Evolutionary conservation across 2,329 filamentous ascomycete species (phyloP).

Genomic region (Drechslera avenae): DNA sequence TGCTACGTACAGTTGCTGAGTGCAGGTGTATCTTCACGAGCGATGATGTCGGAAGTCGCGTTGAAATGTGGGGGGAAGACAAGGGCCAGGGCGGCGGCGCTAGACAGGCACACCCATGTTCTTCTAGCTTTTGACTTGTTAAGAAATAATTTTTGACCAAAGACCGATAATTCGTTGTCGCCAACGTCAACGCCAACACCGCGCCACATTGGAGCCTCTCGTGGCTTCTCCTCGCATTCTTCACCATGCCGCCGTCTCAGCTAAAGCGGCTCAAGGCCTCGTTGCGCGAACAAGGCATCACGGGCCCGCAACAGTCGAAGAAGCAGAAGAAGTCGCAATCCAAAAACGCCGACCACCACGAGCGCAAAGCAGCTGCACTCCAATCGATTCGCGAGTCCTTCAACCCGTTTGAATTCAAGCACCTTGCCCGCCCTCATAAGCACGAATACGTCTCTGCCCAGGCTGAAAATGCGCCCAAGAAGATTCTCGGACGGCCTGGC

Average conservation of each 20-base stretch:
- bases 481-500: constrained; percentile 74
- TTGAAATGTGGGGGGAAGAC: constrained; percentile 10
- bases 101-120: constrained; percentile 19
- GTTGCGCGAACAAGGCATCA: constrained; percentile 84
- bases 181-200: constrained; percentile 1
- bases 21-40: constrained; percentile 3
- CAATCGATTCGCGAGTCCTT: constrained; percentile 91
- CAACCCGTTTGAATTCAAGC: constrained; percentile 96
- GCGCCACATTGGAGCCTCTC: not conserved
- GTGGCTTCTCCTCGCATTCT: not conserved
- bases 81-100: constrained; percentile 6
- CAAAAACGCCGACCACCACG: constrained; percentile 73
- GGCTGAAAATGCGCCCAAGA: constrained; percentile 56
- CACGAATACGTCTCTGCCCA: constrained; percentile 79
- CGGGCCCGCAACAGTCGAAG: constrained; percentile 91
- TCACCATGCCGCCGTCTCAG: constrained; percentile 87
- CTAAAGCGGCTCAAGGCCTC: constrained; percentile 94
- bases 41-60: constrained; percentile 24
- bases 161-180: constrained; percentile 11
- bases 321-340: constrained; percentile 80
- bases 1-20: constrained; percentile 2
- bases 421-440: constrained; percentile 76
- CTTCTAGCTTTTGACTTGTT: constrained; percentile 22
- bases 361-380: constrained; percentile 77
- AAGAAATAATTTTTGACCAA: constrained; percentile 22